Evolutionary conservation across 176 grass and related monocot genomes (phyloP).

Genomic region (Phyllostachys edulis): DNA sequence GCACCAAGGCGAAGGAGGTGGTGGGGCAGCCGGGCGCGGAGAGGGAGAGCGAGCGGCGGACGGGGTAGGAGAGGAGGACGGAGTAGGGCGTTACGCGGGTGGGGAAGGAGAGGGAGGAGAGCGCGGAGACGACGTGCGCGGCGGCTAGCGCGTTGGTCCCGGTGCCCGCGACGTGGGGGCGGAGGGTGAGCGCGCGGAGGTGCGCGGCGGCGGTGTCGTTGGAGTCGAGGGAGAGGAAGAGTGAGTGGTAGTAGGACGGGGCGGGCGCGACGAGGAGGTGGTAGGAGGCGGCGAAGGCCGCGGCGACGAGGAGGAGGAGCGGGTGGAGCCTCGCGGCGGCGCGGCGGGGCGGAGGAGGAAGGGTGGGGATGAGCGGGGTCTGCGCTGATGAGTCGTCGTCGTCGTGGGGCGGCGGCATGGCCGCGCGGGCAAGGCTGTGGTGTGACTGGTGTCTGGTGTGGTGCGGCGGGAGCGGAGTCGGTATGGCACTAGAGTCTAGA

Average conservation of each 20-base stretch:
- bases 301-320: slow-evolving; percentile 34
- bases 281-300: slow-evolving; percentile 26
- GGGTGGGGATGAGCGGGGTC: slow-evolving; percentile 11
- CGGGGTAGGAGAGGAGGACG: slow-evolving; percentile 74
- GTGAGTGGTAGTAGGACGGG: slow-evolving; percentile 55
- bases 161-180: slow-evolving; percentile 68
- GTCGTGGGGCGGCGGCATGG: background rate
- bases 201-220: slow-evolving; percentile 80
- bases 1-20: slow-evolving; percentile 49
- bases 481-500: background rate
- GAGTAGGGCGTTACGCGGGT: slow-evolving; percentile 56
- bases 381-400: background rate
- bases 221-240: slow-evolving; percentile 72
- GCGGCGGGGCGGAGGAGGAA: slow-evolving; percentile 2
- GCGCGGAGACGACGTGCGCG: slow-evolving; percentile 33
- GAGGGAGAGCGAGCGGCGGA: slow-evolving; percentile 63
- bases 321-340: slow-evolving; percentile 9
- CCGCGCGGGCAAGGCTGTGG: background rate
- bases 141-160: slow-evolving; percentile 47
- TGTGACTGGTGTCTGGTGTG: background rate
- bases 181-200: slow-evolving; percentile 63
- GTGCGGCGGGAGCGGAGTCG: background rate
- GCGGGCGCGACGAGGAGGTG: slow-evolving; percentile 27
- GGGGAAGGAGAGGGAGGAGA: slow-evolving; percentile 53
- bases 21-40: slow-evolving; percentile 24